Percentiles rank a stretch among this genome's conserved stretches.
phyloP scores from a whole-genome alignment of 257 asterid species.

The Ligustrum vulgare region DNA sequence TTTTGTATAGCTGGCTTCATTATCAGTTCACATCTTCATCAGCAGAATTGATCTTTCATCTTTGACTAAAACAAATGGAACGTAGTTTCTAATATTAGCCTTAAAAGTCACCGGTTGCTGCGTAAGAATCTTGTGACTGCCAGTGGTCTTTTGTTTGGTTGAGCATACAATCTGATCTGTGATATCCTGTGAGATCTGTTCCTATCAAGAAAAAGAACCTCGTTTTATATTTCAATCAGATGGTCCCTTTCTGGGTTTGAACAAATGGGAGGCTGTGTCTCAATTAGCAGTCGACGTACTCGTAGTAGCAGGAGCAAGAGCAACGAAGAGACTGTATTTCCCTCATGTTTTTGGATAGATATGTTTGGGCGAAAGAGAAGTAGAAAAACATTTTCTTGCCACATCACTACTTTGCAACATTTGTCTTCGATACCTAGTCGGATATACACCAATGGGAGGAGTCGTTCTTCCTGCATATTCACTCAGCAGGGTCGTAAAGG shows the following conservation, averaged over 20 bases:
- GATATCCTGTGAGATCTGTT: constrained; percentile 30
- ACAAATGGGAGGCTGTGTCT: constrained; percentile 91
- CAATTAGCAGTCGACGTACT: constrained; percentile 66
- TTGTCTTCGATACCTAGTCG: constrained; percentile 77
- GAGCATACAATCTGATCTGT: constrained; percentile 26
- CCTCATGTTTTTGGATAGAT: constrained; percentile 63
- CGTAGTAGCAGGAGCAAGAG: constrained; percentile 75
- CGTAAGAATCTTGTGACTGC: constrained; percentile 36
- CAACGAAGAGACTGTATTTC: constrained; percentile 67
- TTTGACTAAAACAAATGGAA: constrained; percentile 51
- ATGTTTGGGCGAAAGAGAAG: constrained; percentile 61
- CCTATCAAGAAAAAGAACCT: constrained; percentile 25
- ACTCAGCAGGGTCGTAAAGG: constrained; percentile 99
- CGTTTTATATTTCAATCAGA: constrained; percentile 29
- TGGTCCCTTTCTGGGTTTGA: constrained; percentile 53
- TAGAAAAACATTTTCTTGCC: constrained; percentile 63
- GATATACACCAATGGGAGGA: constrained; percentile 75
- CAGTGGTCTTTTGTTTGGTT: constrained; percentile 29
- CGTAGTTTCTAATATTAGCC: constrained; percentile 25
- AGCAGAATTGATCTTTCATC: constrained; percentile 40
- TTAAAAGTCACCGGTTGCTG: constrained; percentile 25
- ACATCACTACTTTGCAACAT: constrained; percentile 60
- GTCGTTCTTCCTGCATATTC: constrained; percentile 78
- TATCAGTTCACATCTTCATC: constrained; percentile 37
- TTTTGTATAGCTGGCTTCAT: constrained; percentile 49